Conservation (phyloP, 2,329 filamentous ascomycete species). For the Aspergillus quadrilineatus region DNA sequence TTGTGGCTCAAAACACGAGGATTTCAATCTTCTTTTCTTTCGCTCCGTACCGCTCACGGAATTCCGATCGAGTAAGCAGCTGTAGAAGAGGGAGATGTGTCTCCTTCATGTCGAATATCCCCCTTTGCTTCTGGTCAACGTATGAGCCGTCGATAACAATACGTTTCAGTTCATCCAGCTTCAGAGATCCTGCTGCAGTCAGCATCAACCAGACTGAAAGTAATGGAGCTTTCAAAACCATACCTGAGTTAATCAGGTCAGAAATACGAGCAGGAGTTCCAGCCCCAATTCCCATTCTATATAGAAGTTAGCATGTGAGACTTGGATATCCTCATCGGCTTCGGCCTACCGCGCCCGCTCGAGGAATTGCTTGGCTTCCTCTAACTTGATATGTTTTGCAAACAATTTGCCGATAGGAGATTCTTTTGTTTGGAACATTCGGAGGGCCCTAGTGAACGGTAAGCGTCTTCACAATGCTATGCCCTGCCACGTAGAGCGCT, state of each 20-base stretch:
- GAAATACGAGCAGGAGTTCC: constrained; percentile 82
- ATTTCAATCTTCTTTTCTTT: constrained; percentile 55
- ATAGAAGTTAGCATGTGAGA: constrained; percentile 22
- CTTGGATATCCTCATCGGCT: background rate
- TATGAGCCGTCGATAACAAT: constrained; percentile 89
- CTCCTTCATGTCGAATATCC: constrained; percentile 93
- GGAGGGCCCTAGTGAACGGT: constrained; percentile 57
- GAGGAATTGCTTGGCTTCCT: constrained; percentile 77
- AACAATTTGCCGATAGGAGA: constrained; percentile 85
- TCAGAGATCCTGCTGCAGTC: constrained; percentile 61
- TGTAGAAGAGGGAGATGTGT: constrained; percentile 76
- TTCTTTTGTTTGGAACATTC: constrained; percentile 77
- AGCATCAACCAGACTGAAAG: constrained; percentile 4
- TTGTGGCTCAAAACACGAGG: constrained; percentile 47
- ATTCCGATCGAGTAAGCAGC: constrained; percentile 68
- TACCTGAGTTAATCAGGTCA: constrained; percentile 79
- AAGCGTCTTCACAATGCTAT: constrained; percentile 1
- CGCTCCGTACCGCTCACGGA: constrained; percentile 66
- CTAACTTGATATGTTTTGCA: constrained; percentile 95
- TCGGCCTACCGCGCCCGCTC: constrained; percentile 54
- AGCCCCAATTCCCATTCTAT: constrained; percentile 78
- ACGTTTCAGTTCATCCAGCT: constrained; percentile 68
- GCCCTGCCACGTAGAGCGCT: background rate
- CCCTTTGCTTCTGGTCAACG: constrained; percentile 91
- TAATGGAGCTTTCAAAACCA: constrained; percentile 24